These are phyloP conservation scores for Trichocomaceae sp. DNA, from an alignment of 2,329 filamentous ascomycete species.

Conservation along the genomic window DNA sequence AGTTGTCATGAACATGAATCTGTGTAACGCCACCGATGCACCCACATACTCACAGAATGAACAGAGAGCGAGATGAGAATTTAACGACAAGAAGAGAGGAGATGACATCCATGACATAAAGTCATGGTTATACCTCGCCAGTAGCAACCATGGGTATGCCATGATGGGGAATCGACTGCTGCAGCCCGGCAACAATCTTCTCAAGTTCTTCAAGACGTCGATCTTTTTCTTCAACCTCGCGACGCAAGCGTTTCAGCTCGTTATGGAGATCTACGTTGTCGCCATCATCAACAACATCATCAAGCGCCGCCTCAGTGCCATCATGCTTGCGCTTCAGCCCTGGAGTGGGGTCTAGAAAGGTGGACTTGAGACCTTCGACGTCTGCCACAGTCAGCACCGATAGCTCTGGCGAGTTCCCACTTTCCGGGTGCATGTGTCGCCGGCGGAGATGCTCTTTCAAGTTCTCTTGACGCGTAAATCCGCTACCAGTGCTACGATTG, in stretches of 20 bases:
- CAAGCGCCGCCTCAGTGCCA: conserved; percentile 15
- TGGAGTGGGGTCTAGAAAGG: conserved; percentile 22
- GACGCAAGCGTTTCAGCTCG: conserved; percentile 60
- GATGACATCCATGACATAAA: neutral
- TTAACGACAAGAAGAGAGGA: neutral
- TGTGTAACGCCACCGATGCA: conserved; percentile 9
- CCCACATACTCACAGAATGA: neutral
- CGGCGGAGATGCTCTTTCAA: conserved; percentile 86
- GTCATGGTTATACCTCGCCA: conserved; percentile 3
- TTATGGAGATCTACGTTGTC: conserved; percentile 48
- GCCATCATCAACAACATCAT: conserved; percentile 27
- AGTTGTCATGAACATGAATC: conserved; percentile 3
- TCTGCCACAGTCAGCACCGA: conserved; percentile 27
- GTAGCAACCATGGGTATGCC: conserved; percentile 10
- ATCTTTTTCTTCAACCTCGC: conserved; percentile 55
- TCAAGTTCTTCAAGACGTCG: conserved; percentile 39
- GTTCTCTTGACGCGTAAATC: conserved; percentile 90
- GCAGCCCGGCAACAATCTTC: conserved; percentile 30
- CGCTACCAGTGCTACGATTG: conserved; percentile 80
- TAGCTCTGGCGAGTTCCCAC: conserved; percentile 24
- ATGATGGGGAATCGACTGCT: conserved; percentile 31
- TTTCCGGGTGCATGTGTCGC: conserved; percentile 60
- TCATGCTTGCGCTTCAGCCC: conserved; percentile 29
- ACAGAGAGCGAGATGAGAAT: neutral
- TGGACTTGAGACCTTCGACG: conserved; percentile 25